A percentile compares a stretch with the other conserved stretches of the same genome.
phyloP scores from a whole-genome alignment of 2,329 filamentous ascomycete genomes.

The Pseudogymnoascus sp. region DNA sequence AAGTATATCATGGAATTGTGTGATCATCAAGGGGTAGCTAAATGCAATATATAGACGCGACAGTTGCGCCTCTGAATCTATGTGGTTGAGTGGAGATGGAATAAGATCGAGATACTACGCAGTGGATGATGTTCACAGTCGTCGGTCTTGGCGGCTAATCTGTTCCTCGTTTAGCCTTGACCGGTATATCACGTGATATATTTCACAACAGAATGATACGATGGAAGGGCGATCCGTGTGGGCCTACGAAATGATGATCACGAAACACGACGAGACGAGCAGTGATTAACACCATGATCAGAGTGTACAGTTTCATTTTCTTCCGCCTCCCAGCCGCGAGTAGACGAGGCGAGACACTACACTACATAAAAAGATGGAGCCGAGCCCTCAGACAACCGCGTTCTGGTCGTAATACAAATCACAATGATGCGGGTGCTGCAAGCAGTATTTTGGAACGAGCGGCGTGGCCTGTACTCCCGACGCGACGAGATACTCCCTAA shows the following conservation, averaged over 20 bases:
- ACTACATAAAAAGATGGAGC: constrained; percentile 16
- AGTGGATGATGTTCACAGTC: not conserved
- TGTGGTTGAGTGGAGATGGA: not conserved
- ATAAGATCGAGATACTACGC: not conserved
- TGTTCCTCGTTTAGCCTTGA: not conserved
- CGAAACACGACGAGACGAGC: not conserved
- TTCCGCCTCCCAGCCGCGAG: not conserved
- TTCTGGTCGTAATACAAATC: constrained; percentile 49
- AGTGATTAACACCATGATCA: not conserved
- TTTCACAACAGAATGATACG: not conserved
- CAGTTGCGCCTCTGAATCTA: not conserved
- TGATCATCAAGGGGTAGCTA: not conserved
- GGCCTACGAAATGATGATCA: not conserved
- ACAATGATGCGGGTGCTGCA: constrained; percentile 51
- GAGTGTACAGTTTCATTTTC: not conserved
- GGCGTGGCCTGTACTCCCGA: constrained; percentile 45
- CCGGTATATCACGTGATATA: not conserved
- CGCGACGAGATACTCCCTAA: constrained; percentile 52
- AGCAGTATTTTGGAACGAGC: constrained; percentile 51
- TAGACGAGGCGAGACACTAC: not conserved
- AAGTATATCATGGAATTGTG: not conserved
- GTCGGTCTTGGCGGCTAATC: not conserved
- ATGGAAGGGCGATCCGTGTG: not conserved
- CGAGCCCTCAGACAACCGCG: constrained; percentile 16
- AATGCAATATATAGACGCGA: constrained; percentile 2